Evolutionary conservation across 2,329 filamentous ascomycete genomes (phyloP).

Genomic region (Fusarium longipes): DNA sequence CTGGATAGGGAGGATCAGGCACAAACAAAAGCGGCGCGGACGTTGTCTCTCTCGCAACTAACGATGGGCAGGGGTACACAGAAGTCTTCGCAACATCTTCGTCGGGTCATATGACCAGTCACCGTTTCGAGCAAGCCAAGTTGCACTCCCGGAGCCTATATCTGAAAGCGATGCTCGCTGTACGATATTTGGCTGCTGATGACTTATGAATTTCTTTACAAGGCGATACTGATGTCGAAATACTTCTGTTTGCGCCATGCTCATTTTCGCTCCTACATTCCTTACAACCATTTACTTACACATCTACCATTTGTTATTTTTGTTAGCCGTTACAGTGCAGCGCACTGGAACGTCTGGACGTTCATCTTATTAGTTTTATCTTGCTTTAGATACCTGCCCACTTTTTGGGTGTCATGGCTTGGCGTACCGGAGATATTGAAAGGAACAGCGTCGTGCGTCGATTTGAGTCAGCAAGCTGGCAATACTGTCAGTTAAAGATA

Average conservation of each 20-base stretch:
- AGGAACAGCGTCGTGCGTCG: slow-evolving; percentile 18
- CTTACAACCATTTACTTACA: slow-evolving; percentile 25
- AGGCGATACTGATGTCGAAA: slow-evolving; percentile 14
- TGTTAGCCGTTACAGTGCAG: slow-evolving; percentile 1
- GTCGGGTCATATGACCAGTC: slow-evolving; percentile 42
- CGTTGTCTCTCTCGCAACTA: slow-evolving; percentile 72
- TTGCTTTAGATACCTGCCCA: slow-evolving; percentile 3
- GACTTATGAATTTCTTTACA: slow-evolving; percentile 36
- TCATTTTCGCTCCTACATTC: slow-evolving; percentile 25
- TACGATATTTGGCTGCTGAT: slow-evolving; percentile 28
- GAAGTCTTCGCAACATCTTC: slow-evolving; percentile 38
- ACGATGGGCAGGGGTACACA: slow-evolving; percentile 55
- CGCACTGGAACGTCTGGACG: not conserved
- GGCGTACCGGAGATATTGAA: slow-evolving; percentile 16
- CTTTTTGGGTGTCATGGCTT: slow-evolving; percentile 20
- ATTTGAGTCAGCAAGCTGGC: slow-evolving; percentile 5
- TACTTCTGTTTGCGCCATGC: slow-evolving; percentile 3
- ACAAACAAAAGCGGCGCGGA: slow-evolving; percentile 68
- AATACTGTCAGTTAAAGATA: slow-evolving; percentile 11
- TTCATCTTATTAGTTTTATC: slow-evolving; percentile 12
- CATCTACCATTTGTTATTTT: slow-evolving; percentile 2
- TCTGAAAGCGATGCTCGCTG: slow-evolving; percentile 15
- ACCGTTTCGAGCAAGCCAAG: not conserved
- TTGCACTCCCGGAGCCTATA: not conserved
- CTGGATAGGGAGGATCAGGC: slow-evolving; percentile 54